Conservation (phyloP, 1,139 yeast species). For the Blastobotrys buckinghamii region DNA sequence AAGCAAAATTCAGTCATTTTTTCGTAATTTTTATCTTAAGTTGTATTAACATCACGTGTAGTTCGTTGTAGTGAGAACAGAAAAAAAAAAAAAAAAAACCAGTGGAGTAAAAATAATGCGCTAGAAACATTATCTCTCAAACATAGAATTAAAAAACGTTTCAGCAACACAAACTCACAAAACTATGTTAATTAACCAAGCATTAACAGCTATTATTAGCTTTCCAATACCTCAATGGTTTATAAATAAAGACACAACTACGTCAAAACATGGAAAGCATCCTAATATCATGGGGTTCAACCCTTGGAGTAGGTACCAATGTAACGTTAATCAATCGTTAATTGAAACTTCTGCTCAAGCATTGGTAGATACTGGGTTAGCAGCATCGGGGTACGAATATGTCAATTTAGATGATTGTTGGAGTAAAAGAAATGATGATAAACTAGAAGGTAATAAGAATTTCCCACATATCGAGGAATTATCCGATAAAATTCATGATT, state of each 20-base stretch:
- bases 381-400: slow-evolving; percentile 29
- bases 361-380: slow-evolving; percentile 25
- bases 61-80: too few relatives aligned
- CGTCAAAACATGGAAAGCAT: neutral
- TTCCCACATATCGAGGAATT: slow-evolving; percentile 30
- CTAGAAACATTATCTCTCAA: neutral
- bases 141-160: neutral
- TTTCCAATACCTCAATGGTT: neutral
- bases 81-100: neutral
- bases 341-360: slow-evolving; percentile 24
- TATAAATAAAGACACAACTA: neutral
- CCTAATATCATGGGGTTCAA: slow-evolving; percentile 28
- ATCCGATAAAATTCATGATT: slow-evolving; percentile 25
- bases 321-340: slow-evolving; percentile 27
- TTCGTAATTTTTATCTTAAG: too few relatives aligned
- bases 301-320: slow-evolving; percentile 30
- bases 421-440: slow-evolving; percentile 20
- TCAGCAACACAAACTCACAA: neutral
- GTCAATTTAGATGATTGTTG: slow-evolving; percentile 33
- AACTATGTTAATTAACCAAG: neutral
- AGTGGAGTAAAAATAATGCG: too few relatives aligned
- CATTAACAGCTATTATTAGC: neutral
- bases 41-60: too few relatives aligned
- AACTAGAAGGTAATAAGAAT: slow-evolving; percentile 17
- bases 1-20: too few relatives aligned